Base-by-base conservation (phyloP, 2,329 filamentous ascomycete genomes). In the Cephalotrichum gorgonifer region DNA sequence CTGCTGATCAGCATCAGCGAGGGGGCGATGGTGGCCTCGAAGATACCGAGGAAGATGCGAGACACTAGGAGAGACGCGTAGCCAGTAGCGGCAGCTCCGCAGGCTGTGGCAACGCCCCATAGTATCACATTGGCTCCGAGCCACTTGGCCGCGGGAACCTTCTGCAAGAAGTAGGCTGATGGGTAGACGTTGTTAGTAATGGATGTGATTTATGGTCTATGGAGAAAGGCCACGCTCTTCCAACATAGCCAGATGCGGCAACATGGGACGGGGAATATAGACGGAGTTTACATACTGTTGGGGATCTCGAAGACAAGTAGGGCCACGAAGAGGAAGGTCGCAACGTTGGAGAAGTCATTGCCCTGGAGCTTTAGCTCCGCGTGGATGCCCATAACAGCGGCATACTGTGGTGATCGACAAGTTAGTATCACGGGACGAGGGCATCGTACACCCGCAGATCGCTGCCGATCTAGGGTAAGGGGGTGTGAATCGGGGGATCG, bases 281-380 rank as follows among this genome's bases (percentile, higher is more conserved):
- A 12, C 6, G 27, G 6, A 12, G 27, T 30, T 12, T 17, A 60
- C 63, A 52, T 56, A 76, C 77, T 75, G 51, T 80, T 79, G 9
- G 78, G 78, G 3, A 82, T 63, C 59, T 82, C 79, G 27, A 77
- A 78, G 51, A 75, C 67, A 1, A 79, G 62, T 48, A 79, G 74
- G 4, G 76, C 79, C 39, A 84, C 78, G 55, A 80, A 85, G 55
- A 84, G 76, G 26, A 76, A 74, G 0, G 78, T 81, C 3, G 78
- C 78, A 17, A 79, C 62, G 61, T 79, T 79, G 44, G 75, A 76
- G 59, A 83, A 84, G 44, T 84, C 71, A 52, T 83, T 81, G 17
- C 74, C 75, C 12, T 62, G 59, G 44, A 85, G 68, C 0, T 72
- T 64, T 6, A 80, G 67, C 50, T 82, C 78, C 46, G 70, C 61